Conservation (phyloP, 73 alveolate genomes). For the Uronychia setigera region DNA sequence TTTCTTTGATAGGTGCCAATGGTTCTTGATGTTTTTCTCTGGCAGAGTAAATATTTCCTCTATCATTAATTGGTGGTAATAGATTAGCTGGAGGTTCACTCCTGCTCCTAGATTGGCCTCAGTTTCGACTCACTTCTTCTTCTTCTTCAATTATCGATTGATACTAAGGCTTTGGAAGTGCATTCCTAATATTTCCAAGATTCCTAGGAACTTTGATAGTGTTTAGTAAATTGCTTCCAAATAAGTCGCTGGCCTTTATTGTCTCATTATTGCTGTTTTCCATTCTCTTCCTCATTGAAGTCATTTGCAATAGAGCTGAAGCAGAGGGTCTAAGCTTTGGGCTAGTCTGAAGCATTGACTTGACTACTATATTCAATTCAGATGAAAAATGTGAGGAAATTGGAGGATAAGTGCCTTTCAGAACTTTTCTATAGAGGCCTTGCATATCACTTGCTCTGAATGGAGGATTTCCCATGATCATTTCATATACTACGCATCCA, state of each 20-base stretch:
- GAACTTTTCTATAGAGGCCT: slow-evolving; percentile 62
- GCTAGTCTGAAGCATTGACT: slow-evolving; percentile 62
- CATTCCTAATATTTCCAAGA: slow-evolving; percentile 84
- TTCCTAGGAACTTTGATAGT: slow-evolving; percentile 94
- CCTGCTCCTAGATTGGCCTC: not conserved
- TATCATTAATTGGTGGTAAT: not conserved
- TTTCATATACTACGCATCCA: slow-evolving; percentile 89
- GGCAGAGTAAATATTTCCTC: not conserved
- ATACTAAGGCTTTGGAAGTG: slow-evolving; percentile 93
- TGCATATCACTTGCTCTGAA: slow-evolving; percentile 88
- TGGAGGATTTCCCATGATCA: slow-evolving; percentile 76
- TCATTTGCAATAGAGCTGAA: slow-evolving; percentile 56
- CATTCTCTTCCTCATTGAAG: slow-evolving; percentile 13
- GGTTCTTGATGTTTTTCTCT: not conserved
- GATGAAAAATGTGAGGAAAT: slow-evolving; percentile 65
- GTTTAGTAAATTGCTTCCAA: slow-evolving; percentile 46
- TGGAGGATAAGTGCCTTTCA: slow-evolving; percentile 59
- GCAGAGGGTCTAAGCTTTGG: slow-evolving; percentile 82
- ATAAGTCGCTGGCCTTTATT: slow-evolving; percentile 29
- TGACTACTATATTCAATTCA: slow-evolving; percentile 64
- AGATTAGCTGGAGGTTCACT: not conserved
- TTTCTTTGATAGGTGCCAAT: not conserved
- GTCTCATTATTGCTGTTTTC: slow-evolving; percentile 2
- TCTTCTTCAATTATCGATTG: slow-evolving; percentile 7
- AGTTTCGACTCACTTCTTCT: not conserved